A percentile compares a stretch with the other conserved stretches of the same genome.
Conservation (phyloP, 331 rosid species). For the Pyrus hybrid region DNA sequence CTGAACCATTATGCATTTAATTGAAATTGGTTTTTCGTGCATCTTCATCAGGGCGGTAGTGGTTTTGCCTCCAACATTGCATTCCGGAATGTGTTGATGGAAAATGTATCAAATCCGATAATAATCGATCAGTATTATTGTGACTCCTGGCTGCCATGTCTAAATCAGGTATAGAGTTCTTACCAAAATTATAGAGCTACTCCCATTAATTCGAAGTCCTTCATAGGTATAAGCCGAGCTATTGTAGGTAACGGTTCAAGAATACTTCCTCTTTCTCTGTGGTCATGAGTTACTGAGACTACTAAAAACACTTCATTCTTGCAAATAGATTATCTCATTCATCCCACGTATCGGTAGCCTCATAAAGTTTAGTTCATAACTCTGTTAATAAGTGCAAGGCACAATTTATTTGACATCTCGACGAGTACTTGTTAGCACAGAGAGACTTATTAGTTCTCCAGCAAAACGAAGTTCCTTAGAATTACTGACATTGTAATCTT, state of each 20-base stretch:
- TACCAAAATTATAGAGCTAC: background rate
- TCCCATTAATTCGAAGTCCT: background rate
- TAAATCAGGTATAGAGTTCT: conserved; percentile 60
- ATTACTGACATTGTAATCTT: background rate
- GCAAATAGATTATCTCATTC: background rate
- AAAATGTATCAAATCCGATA: conserved; percentile 80
- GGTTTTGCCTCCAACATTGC: conserved; percentile 60
- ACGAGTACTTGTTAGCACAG: background rate
- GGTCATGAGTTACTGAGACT: too few species aligned
- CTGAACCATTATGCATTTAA: background rate
- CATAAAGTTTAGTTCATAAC: too few species aligned
- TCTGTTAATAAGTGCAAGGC: too few species aligned
- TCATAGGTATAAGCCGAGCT: too few species aligned
- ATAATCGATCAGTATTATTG: conserved; percentile 82
- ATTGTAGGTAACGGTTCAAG: too few species aligned
- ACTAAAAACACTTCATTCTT: too few species aligned
- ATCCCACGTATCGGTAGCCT: background rate
- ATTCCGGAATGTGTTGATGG: conserved; percentile 64
- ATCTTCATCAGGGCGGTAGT: conserved; percentile 56
- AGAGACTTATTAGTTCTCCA: background rate
- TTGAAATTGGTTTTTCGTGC: background rate
- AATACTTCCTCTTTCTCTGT: too few species aligned
- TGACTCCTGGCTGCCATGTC: conserved; percentile 54
- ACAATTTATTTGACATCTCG: background rate
- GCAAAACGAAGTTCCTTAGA: background rate